Base-by-base conservation (phyloP, 2,329 filamentous ascomycete genomes). In the Neurospora sp. region DNA sequence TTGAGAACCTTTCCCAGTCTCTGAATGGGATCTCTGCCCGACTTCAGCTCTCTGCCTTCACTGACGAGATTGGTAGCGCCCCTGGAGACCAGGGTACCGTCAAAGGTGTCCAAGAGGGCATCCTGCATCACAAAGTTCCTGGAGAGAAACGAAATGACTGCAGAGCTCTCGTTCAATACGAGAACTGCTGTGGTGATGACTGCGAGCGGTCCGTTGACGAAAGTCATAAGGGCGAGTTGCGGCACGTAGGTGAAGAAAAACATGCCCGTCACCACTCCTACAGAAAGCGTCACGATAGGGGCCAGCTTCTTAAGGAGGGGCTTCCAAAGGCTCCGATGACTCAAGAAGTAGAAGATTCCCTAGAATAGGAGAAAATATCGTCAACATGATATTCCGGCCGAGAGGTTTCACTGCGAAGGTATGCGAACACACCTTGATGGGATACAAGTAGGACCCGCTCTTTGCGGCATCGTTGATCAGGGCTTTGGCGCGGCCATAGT, bases 241-340 rank as follows among this genome's bases (percentile, higher is more conserved):
- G 95, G 95, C 9, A 90, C 77, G 78, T 97, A 97, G 67, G 93
- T 91, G 78, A 97, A 89, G 75, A 91, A 83, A 81, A 98, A 97
- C 93, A 97, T 96, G 79, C 87, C 84, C 11, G 84, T 84, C 1
- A 94, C 90, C 66, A 97, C 89, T 66, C 87, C 86, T 10, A 90
- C 79, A 15, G 92, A 93, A 2, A 97, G 85, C 1, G 86, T 84
- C 68, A 96, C 74, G 38, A 90, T 93, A 2, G 87, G 86, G 1
- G 83, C 78, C 66, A 90, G 78, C 71, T 84, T 84, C 7, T 84
- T 85, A 43, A 85, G 73, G 62, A 90, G 84, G 1, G 88, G 88
- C 75, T 84, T 84, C 87, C 87, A 90, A 66, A 90, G 78, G 7
- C 83, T 78, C 17, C 81, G 82, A 73, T 89, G 86, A 33, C 81